A percentile compares a stretch with the other conserved stretches of the same genome.
These are phyloP conservation scores for Candida argentea DNA, from an alignment of 805 yeast species.

Conservation along the genomic window DNA sequence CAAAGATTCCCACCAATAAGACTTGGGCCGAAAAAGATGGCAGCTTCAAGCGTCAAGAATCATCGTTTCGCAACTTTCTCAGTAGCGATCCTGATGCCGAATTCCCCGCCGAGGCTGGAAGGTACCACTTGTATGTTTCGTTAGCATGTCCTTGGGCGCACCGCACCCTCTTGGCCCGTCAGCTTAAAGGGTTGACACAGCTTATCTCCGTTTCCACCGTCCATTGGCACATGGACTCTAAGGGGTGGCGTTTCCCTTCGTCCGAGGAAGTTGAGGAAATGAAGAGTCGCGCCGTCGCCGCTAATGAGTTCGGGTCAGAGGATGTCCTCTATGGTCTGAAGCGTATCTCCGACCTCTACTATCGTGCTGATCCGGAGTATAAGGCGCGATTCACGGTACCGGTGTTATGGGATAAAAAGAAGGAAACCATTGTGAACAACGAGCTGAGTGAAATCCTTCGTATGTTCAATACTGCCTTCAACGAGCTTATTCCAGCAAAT, in stretches of 20 bases:
- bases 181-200: slow-evolving; percentile 56
- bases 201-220: slow-evolving; percentile 67
- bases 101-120: slow-evolving; percentile 62
- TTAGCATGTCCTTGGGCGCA: slow-evolving; percentile 97
- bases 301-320: slow-evolving; percentile 17
- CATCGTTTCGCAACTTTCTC: slow-evolving; percentile 56
- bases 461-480: slow-evolving; percentile 69
- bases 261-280: slow-evolving; percentile 33
- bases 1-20: background rate
- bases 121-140: slow-evolving; percentile 85
- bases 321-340: slow-evolving; percentile 45
- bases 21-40: slow-evolving; percentile 45
- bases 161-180: slow-evolving; percentile 63
- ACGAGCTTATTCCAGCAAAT: slow-evolving; percentile 40
- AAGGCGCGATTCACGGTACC: slow-evolving; percentile 87
- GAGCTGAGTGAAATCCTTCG: slow-evolving; percentile 87
- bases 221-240: slow-evolving; percentile 79
- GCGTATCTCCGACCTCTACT: slow-evolving; percentile 63
- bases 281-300: slow-evolving; percentile 7
- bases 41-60: slow-evolving; percentile 42
- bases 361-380: slow-evolving; percentile 65
- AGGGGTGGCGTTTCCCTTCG: slow-evolving; percentile 81
- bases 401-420: slow-evolving; percentile 82
- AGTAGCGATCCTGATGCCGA: slow-evolving; percentile 46
- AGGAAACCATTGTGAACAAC: slow-evolving; percentile 77